Conservation (phyloP, 2,329 filamentous ascomycete species). For the Aspergillus ochraceus region DNA sequence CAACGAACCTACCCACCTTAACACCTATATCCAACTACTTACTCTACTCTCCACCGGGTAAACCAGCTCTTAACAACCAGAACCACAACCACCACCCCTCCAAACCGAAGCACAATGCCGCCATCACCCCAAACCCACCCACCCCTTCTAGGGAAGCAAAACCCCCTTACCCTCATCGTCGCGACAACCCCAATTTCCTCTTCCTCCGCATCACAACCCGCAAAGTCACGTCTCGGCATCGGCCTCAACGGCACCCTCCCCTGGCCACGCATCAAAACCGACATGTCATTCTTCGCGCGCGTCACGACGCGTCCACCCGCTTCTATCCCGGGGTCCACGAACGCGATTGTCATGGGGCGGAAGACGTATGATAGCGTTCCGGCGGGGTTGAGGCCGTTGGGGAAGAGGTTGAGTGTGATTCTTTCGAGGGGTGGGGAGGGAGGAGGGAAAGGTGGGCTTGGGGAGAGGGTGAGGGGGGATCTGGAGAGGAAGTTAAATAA, state of each 20-base stretch:
- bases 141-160: not conserved
- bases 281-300: conserved; percentile 94
- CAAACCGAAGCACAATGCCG: not conserved
- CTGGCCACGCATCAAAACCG: conserved; percentile 83
- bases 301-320: conserved; percentile 67
- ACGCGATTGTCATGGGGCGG: conserved; percentile 93
- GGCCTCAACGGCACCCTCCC: conserved; percentile 76
- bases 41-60: not conserved
- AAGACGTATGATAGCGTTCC: conserved; percentile 97
- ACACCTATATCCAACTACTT: not conserved
- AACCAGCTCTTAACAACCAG: not conserved
- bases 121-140: too few species aligned
- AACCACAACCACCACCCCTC: not conserved
- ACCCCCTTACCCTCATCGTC: conserved; percentile 83
- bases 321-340: conserved; percentile 37
- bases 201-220: conserved; percentile 16
- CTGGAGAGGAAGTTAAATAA: conserved; percentile 39
- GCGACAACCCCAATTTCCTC: conserved; percentile 66
- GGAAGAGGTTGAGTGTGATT: conserved; percentile 77
- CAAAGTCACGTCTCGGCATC: conserved; percentile 75
- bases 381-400: conserved; percentile 72
- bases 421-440: conserved; percentile 53
- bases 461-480: conserved; percentile 34
- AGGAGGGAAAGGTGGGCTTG: conserved; percentile 28
- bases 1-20: not conserved